Conservation (phyloP, 1,284 basidiomycete species). For the Phaffia rhodozyma region DNA sequence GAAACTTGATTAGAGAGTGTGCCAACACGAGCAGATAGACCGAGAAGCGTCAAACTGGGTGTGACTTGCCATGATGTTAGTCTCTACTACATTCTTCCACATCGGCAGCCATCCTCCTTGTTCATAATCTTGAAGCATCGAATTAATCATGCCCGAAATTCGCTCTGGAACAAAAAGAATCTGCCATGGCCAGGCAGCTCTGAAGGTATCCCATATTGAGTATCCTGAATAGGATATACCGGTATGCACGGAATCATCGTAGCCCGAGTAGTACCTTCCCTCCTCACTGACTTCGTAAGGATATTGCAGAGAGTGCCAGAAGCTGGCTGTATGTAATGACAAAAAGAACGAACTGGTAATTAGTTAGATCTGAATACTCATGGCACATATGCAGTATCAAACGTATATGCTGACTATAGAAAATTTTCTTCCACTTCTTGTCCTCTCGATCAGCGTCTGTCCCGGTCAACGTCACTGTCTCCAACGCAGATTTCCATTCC, state of each 20-base stretch:
- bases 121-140: conserved; percentile 64
- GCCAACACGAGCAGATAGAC: neutral
- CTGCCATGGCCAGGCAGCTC: conserved; percentile 65
- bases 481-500: conserved; percentile 60
- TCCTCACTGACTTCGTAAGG: conserved; percentile 65
- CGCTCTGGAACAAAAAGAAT: conserved; percentile 64
- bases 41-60: neutral
- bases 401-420: conserved; percentile 45
- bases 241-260: conserved; percentile 41
- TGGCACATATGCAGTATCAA: neutral
- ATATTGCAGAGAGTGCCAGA: conserved; percentile 43
- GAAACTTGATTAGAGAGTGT: neutral
- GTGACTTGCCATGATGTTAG: conserved; percentile 53
- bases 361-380: neutral
- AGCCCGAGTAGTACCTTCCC: conserved; percentile 54
- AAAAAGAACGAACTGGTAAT: conserved; percentile 25
- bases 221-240: conserved; percentile 65
- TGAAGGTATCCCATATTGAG: conserved; percentile 74
- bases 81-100: conserved; percentile 80
- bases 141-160: conserved; percentile 58
- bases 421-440: conserved; percentile 43
- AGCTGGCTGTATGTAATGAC: conserved; percentile 22
- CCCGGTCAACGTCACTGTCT: conserved; percentile 49
- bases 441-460: conserved; percentile 33
- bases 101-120: conserved; percentile 74